Evolutionary conservation across 306 rosid species (phyloP).

Genomic region (Malus domestica): DNA sequence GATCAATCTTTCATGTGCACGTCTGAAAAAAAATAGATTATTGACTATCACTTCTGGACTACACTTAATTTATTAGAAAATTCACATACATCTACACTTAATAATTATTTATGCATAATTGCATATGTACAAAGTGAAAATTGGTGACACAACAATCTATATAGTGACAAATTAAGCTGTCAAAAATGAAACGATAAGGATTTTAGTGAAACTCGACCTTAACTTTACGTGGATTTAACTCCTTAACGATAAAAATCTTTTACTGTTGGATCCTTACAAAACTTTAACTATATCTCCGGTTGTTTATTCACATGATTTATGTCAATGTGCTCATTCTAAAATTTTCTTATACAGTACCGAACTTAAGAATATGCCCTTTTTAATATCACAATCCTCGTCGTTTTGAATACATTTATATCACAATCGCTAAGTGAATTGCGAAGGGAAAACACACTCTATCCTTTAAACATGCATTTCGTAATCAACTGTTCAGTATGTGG

Average conservation of each 20-base stretch:
- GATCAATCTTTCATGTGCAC: neutral
- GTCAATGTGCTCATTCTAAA: no score
- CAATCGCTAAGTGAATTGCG: neutral
- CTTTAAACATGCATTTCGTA: neutral
- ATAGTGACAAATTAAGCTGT: neutral
- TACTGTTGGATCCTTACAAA: no score
- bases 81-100: neutral
- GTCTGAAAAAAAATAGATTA: neutral
- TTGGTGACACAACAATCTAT: neutral
- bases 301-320: neutral
- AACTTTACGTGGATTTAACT: no score
- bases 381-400: neutral
- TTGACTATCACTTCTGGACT: no score
- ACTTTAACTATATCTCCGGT: no score
- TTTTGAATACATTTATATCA: neutral
- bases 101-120: neutral
- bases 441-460: neutral
- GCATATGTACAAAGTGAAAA: neutral
- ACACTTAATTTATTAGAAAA: no score
- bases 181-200: neutral
- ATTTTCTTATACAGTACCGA: no score
- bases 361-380: neutral
- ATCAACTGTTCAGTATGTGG: neutral
- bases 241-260: no score
- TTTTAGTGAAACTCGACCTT: neutral